Evolutionary conservation across 371 early-diverging fungal genomes (phyloP), one percentile per base, ranked within the genome.

Genomic region (Umbelopsis sp.): DNA sequence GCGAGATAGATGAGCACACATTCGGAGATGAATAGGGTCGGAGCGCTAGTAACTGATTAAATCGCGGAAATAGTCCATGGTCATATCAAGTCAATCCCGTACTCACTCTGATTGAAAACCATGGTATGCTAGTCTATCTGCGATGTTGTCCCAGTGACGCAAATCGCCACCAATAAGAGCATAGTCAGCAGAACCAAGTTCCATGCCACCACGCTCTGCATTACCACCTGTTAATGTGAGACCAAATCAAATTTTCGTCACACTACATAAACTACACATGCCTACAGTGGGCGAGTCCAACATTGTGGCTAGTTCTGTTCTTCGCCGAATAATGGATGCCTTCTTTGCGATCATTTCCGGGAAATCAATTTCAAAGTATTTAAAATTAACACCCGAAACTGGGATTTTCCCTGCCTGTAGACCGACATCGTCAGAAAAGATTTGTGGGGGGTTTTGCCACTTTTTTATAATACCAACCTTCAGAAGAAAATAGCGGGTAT

Each of bases 311-410:
- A 96, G 74, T 8, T 71, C 76, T 41, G 80, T 80, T 37, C 86
- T 82, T 63, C 85, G 86, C 63, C 86, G 86, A 14, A 97, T 89
- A 0, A 79, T 78, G 50, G 81, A 77, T 4, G 92, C 89, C 75
- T 98, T 98, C 65, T 88, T 87, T 24, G 85, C 74, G 0, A 94
- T 94, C 10, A 94, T 87, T 68, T 96, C 93, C 3, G 91, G 87
- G 72, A 95, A 96, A 77, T 98, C 98, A n/a, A 97, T 81, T 77
- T 98, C 98, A 83, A 93, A 91, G 76, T 93, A 97, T 52, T 77
- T 72, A 25, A 71, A 66, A 1, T 80, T 83, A 11, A 25, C 29
- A 10, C 14, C 24, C 22, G 14, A 20, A 51, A n/a, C 38, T n/a
- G 35, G 35, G 22, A 52, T 51, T 29, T 16, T 65, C 41, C 38